phyloP scores from a whole-genome alignment of 2,329 filamentous ascomycete species.

The Exophiala oligosperma region DNA sequence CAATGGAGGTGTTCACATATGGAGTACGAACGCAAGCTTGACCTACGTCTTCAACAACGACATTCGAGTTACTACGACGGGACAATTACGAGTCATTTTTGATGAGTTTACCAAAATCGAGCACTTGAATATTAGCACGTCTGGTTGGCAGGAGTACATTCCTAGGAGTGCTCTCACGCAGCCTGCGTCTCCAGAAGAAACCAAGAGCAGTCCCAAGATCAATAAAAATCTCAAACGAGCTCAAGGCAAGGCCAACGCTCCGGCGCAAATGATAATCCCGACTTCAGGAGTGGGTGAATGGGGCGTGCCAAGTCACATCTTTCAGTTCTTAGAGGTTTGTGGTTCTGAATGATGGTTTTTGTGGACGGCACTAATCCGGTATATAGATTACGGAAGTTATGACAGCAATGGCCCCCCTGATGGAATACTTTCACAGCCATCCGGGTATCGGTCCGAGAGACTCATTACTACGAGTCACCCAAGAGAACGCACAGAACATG shows the following conservation, averaged over 20 bases:
- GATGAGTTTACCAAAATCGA: conserved; percentile 79
- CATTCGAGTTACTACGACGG: conserved; percentile 79
- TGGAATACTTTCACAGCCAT: conserved; percentile 57
- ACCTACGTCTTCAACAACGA: conserved; percentile 87
- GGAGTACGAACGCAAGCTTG: conserved; percentile 74
- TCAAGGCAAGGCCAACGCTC: conserved; percentile 34
- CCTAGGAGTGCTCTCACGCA: conserved; percentile 61
- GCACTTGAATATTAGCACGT: conserved; percentile 76
- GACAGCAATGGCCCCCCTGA: conserved; percentile 62
- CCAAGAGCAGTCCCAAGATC: conserved; percentile 57
- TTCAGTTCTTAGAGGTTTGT: conserved; percentile 63
- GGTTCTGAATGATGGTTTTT: conserved; percentile 6
- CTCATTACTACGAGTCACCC: conserved; percentile 56
- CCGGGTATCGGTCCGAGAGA: conserved; percentile 54
- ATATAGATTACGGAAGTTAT: conserved; percentile 65
- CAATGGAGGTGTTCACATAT: conserved; percentile 70
- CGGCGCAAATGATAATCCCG: conserved; percentile 43
- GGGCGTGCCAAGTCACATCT: conserved; percentile 57
- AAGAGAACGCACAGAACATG: conserved; percentile 37
- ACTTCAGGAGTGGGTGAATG: conserved; percentile 44
- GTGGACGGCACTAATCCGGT: conserved; percentile 21
- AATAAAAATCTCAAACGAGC: conserved; percentile 56
- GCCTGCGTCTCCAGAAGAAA: conserved; percentile 48
- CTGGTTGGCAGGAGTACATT: conserved; percentile 78
- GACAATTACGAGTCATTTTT: conserved; percentile 75